These are phyloP conservation scores for Fraxinus sp. DNA, from an alignment of 305 asterid species.

Conservation along the genomic window DNA sequence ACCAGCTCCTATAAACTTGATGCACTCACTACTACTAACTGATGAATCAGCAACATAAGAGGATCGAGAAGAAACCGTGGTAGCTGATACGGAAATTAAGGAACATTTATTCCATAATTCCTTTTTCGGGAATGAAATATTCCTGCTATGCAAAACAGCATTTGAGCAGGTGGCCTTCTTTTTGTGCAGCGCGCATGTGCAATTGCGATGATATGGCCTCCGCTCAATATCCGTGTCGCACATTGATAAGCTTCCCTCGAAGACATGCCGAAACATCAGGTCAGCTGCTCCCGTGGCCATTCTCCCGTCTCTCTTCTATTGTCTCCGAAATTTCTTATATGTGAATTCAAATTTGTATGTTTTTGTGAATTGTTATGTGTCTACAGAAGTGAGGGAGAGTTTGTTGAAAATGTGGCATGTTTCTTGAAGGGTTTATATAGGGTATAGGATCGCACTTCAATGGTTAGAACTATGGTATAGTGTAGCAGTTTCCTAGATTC, in stretches of 20 bases:
- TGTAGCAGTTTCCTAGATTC: neutral
- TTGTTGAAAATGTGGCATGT: conserved; percentile 10
- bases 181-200: conserved; percentile 37
- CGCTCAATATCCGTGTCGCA: conserved; percentile 30
- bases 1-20: neutral
- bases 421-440: neutral
- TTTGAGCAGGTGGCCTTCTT: neutral
- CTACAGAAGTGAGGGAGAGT: neutral
- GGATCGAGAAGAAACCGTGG: conserved; percentile 15
- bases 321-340: neutral
- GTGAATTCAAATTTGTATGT: neutral
- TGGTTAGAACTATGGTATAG: neutral
- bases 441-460: neutral
- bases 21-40: neutral
- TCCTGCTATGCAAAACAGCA: conserved; percentile 22
- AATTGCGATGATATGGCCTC: conserved; percentile 37
- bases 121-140: conserved; percentile 17
- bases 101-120: conserved; percentile 32
- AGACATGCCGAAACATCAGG: conserved; percentile 24
- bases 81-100: conserved; percentile 26
- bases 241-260: conserved; percentile 38
- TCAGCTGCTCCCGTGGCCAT: conserved; percentile 31
- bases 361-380: neutral
- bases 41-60: neutral
- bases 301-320: neutral